A percentile compares a stretch with the other conserved stretches of the same genome.
Conservation (phyloP, 108 stramenopile species). For the Parmales sp. region DNA sequence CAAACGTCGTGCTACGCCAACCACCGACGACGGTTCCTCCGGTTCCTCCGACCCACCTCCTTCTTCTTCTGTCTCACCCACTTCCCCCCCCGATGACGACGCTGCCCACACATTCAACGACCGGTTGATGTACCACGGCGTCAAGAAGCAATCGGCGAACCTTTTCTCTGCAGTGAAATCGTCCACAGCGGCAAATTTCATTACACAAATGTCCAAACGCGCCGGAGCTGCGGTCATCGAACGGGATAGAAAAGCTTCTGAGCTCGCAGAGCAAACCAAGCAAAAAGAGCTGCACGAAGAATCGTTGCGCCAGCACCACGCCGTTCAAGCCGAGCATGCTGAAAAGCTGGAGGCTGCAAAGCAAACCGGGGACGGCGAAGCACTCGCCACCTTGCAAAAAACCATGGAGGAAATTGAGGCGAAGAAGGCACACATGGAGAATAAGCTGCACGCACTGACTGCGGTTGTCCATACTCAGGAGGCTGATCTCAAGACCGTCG, state of each 20-base stretch:
- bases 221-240: background rate
- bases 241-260: background rate
- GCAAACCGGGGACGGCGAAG: too few species aligned
- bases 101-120: background rate
- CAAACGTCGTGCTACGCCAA: background rate
- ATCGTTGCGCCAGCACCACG: too few species aligned
- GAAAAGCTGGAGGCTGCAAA: too few species aligned
- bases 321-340: too few species aligned
- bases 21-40: background rate
- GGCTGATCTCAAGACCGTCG: background rate
- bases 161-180: background rate
- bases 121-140: conserved; percentile 2
- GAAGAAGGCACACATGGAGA: background rate
- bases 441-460: background rate
- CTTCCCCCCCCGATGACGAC: background rate
- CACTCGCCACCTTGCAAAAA: background rate
- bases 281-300: background rate
- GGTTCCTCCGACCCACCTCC: background rate
- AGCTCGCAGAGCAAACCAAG: background rate
- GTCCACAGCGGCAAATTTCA: background rate
- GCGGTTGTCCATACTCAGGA: background rate
- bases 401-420: background rate
- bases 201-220: background rate
- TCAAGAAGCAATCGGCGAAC: background rate
- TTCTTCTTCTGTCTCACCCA: background rate